phyloP scores from a whole-genome alignment of 441 rosid genomes.

The Populus hybrid region DNA sequence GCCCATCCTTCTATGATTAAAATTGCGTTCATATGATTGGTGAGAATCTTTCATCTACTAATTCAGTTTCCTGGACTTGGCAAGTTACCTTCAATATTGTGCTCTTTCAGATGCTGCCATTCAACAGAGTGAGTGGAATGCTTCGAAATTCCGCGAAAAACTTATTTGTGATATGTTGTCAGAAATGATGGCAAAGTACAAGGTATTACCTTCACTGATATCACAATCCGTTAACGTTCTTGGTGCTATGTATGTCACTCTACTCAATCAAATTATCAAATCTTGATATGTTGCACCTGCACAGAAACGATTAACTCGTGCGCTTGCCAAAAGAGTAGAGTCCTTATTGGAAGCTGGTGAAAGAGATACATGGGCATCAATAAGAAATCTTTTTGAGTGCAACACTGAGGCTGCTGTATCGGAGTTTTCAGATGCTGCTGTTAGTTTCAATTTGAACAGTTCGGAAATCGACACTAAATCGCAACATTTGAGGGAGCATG shows the following conservation, averaged over 20 bases:
- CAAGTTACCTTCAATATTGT: neutral
- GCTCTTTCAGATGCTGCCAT: conserved; percentile 52
- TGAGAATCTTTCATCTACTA: neutral
- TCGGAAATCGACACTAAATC: no score
- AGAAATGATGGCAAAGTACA: conserved; percentile 45
- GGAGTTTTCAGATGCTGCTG: no score
- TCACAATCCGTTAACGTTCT: neutral
- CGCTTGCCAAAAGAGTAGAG: conserved; percentile 54
- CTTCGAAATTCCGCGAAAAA: conserved; percentile 56
- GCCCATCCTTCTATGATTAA: neutral
- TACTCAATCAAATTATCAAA: neutral
- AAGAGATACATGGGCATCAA: conserved; percentile 66
- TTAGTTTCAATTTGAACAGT: no score
- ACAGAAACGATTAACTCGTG: conserved; percentile 55
- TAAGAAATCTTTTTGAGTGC: conserved; percentile 60
- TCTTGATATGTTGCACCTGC: conserved; percentile 15
- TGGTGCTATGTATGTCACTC: neutral
- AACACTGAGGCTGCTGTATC: conserved; percentile 47
- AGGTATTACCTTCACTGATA: conserved; percentile 41
- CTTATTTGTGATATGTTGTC: conserved; percentile 68
- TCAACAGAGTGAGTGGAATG: conserved; percentile 65
- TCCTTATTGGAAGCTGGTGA: conserved; percentile 62
- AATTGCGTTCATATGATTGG: neutral
- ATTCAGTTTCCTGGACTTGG: neutral
- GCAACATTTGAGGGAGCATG: no score